Evolutionary conservation across 164 flowering plant species (phyloP), one percentile per base, ranked within the genome.

Genomic region (Nymphaea thermarum): DNA sequence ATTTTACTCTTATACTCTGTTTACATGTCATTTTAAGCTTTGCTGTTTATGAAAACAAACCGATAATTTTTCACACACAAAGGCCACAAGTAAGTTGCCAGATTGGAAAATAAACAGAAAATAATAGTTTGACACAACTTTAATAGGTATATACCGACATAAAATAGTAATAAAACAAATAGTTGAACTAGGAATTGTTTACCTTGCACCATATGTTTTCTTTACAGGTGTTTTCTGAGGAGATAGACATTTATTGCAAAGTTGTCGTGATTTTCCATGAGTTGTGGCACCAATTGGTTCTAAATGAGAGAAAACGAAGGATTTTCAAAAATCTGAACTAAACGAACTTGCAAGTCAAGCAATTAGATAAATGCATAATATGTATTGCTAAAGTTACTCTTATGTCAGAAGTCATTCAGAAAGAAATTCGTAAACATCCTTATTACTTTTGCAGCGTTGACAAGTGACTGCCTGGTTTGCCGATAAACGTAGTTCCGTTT

Each of bases 211-310:
- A 7, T 51, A 15, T 15, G 57, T 4, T 51, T 15, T 51, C 14
- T 51, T 10, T 8, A 15, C 57, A 51, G 57, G 66, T 55, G 79
- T 65, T 45, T 72, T 80, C 71, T 75, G 78, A 18, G 68, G 44
- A 5, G 68, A 74, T n/a, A 66, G 4, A 72, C 91, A 87, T 7
- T 75, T 73, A 67, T 67, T 70, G 72, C 88, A 85, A 2, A 82
- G 55, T 43, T 75, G 65, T 70, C 45, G 43, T 18, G 70, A 60
- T 65, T 45, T 44, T 60, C 68, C 65, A 60, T 7, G 14, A 15
- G 12, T 51, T 8, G 57, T 51, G 57, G 5, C 57, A 51, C 14
- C 57, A 51, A 51, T 3, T 51, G 57, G 14, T 51, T 15, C 57
- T 51, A 51, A 51, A 51, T 60, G 51, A 63, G 12, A 62, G 0